Conservation (phyloP, 768 basidiomycete genomes). For the Boletus subparvulus region DNA sequence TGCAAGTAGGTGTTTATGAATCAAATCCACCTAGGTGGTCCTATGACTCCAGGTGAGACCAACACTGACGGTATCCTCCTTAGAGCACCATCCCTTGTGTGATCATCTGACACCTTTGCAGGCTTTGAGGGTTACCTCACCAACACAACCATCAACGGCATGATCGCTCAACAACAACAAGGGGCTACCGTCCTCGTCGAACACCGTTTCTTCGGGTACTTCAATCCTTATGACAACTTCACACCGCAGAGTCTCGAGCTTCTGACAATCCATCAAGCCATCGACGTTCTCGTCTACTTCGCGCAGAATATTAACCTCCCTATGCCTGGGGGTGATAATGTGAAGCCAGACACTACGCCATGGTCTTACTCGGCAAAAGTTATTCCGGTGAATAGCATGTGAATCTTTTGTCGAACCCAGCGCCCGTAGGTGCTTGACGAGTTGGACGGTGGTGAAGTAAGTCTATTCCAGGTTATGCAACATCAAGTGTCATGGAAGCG, state of each 20-base stretch:
- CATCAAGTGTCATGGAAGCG: constrained; percentile 48
- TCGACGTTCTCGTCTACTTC: constrained; percentile 72
- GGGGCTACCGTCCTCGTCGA: constrained; percentile 65
- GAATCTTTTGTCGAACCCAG: no score
- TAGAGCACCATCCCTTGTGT: not conserved
- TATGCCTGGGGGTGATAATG: constrained; percentile 60
- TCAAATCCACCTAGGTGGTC: constrained; percentile 17
- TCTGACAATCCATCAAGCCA: constrained; percentile 62
- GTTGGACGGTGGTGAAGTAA: no score
- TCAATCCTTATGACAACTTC: constrained; percentile 35
- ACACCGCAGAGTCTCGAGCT: constrained; percentile 58
- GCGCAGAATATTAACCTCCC: constrained; percentile 63
- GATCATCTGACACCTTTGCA: constrained; percentile 1
- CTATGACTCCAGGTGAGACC: constrained; percentile 60
- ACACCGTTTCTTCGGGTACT: constrained; percentile 71
- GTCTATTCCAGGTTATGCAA: no score
- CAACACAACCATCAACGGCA: constrained; percentile 61
- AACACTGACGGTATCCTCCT: constrained; percentile 43
- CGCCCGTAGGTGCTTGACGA: no score
- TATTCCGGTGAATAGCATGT: no score
- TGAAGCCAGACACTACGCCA: constrained; percentile 41
- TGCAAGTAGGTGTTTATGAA: not conserved
- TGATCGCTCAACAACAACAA: constrained; percentile 62
- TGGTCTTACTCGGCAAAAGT: no score
- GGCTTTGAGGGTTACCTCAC: constrained; percentile 53